Base-by-base conservation (phyloP, 495 filamentous ascomycete genomes). In the Aspergillus panamensis region DNA sequence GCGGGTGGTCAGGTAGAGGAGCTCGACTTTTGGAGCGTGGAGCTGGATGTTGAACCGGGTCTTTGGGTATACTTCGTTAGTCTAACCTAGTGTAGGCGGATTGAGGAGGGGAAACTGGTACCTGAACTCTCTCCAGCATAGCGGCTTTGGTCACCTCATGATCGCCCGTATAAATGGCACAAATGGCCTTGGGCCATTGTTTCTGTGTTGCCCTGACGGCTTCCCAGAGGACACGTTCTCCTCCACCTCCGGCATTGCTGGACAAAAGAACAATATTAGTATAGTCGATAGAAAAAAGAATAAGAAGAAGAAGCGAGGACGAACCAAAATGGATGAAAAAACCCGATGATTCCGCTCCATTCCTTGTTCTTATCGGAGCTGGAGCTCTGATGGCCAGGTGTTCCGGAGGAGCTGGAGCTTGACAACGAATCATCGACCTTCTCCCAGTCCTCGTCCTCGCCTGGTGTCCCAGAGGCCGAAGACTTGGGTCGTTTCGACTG, bases 291-390 rank as follows among this genome's bases (percentile, higher is more conserved):
- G 35, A 29, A 49, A 31, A 40, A 44, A 50, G 29, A 59, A 20
- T 39, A 55, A 54, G 29, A 25, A 42, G 7, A 42, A 45, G 35
- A 48, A 21, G 43, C 20, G 30, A 29, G 40, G 48, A 20, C 81
- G 53, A 73, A 91, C 88, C 91, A 96, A 72, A 96, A 97, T 9
- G 94, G 94, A 69, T 98, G 94, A 66, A 98, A 96, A 82, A 98
- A 97, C 16, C 92, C 94, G 39, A 96, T 84, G 30, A 96, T 73
- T 6, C 92, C 92, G 60, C 86, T 77, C 88, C 88, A 96, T 12
- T 88, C 83, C 53, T 77, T 68, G 33, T 68, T 77, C 62, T 71
- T 70, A n/a, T 62, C 73, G 60, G 77, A 55, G 50, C 61, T 64
- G 40, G 9, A 45, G 31, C 79, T 64, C 21, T 82, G 79, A 60